Conservation (phyloP, 2,329 filamentous ascomycete genomes). For the Aspergillus bombycis region DNA sequence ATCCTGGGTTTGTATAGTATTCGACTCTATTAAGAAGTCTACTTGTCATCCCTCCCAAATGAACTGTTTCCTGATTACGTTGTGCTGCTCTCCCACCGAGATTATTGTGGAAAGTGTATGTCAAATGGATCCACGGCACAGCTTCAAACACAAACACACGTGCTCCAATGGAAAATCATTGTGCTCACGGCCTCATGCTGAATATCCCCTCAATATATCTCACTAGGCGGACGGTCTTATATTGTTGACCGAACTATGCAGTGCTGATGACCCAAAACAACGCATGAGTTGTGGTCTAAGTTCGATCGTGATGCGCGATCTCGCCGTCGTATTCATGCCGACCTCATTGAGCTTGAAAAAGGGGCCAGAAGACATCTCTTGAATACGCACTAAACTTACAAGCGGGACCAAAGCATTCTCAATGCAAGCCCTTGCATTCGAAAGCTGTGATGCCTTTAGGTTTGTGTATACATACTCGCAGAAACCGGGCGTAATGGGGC, state of each 20-base stretch:
- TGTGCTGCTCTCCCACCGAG: background rate
- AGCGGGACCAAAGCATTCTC: background rate
- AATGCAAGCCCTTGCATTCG: background rate
- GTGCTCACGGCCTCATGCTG: no score
- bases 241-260: no score
- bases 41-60: background rate
- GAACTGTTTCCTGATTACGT: background rate
- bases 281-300: background rate
- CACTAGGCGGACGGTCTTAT: no score
- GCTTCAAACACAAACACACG: no score
- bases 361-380: background rate
- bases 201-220: no score
- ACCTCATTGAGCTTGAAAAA: background rate
- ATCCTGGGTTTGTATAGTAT: background rate
- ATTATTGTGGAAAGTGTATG: background rate
- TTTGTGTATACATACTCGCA: background rate
- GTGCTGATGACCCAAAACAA: no score
- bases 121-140: no score
- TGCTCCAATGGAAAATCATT: no score
- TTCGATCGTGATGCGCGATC: no score
- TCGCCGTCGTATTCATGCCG: background rate
- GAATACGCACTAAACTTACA: background rate
- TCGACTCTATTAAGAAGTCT: background rate
- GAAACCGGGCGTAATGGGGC: background rate
- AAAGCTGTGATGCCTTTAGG: background rate